Evolutionary conservation across 768 basidiomycete genomes (phyloP).

Genomic region (Termitomyces sp.): DNA sequence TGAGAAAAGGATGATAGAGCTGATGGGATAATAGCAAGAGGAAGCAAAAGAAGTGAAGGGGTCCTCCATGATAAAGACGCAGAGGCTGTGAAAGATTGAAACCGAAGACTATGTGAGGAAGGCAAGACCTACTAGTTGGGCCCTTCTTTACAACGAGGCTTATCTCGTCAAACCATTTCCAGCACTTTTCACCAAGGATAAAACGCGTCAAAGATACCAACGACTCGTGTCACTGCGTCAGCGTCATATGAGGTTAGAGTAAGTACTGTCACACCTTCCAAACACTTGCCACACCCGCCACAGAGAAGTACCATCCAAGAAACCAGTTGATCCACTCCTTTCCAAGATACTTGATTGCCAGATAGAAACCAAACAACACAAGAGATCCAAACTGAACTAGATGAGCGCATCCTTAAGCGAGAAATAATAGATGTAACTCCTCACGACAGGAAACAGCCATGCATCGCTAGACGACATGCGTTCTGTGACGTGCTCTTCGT

Average conservation of each 20-base stretch:
- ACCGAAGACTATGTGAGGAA: slow-evolving; percentile 3
- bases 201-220: slow-evolving; percentile 49
- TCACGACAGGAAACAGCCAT: slow-evolving; percentile 73
- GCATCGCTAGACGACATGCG: slow-evolving; percentile 68
- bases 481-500: slow-evolving; percentile 59
- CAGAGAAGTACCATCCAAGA: slow-evolving; percentile 71
- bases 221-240: slow-evolving; percentile 35
- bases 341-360: slow-evolving; percentile 72
- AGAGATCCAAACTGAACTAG: slow-evolving; percentile 61
- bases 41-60: slow-evolving; percentile 56
- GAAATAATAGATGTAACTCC: slow-evolving; percentile 22
- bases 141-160: slow-evolving; percentile 46
- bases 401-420: slow-evolving; percentile 3
- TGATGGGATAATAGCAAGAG: slow-evolving; percentile 62
- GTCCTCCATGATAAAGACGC: slow-evolving; percentile 50
- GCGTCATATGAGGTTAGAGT: background rate
- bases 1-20: slow-evolving; percentile 55
- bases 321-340: slow-evolving; percentile 82
- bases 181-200: slow-evolving; percentile 47
- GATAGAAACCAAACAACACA: slow-evolving; percentile 66
- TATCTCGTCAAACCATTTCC: slow-evolving; percentile 56
- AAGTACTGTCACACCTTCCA: slow-evolving; percentile 53
- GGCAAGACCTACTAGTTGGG: slow-evolving; percentile 36
- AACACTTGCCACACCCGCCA: slow-evolving; percentile 63
- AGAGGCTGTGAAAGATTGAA: slow-evolving; percentile 27